Evolutionary conservation across 2,329 filamentous ascomycete genomes (phyloP).

Genomic region (Lasiodiplodia citricola): DNA sequence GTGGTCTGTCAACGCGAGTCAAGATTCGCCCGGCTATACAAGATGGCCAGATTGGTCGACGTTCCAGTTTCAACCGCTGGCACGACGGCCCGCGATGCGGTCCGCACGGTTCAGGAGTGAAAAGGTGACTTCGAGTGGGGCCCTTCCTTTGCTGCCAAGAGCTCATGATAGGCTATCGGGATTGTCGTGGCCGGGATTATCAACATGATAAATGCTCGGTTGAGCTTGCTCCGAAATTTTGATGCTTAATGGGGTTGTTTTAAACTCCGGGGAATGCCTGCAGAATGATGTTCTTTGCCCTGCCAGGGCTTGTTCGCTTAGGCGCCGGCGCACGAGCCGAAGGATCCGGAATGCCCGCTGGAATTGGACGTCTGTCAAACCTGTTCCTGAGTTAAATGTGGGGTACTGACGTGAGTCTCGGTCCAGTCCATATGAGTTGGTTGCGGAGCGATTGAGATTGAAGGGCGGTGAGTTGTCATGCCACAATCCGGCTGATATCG

Average conservation of each 20-base stretch:
- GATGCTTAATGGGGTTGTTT: neutral
- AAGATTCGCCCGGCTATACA: conserved; percentile 15
- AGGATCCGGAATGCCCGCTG: neutral
- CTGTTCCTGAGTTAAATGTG: neutral
- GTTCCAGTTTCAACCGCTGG: conserved; percentile 8
- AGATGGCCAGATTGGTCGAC: neutral
- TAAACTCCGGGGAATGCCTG: neutral
- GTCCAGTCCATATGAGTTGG: neutral
- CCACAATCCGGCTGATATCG: neutral
- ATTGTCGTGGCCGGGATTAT: neutral
- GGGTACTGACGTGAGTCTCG: neutral
- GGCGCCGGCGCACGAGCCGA: conserved; percentile 9
- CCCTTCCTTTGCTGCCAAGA: neutral
- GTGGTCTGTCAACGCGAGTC: neutral
- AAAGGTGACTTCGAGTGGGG: neutral
- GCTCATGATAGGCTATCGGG: neutral
- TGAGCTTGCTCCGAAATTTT: neutral
- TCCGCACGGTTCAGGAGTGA: conserved; percentile 1
- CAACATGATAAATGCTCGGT: neutral
- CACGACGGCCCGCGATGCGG: conserved; percentile 9
- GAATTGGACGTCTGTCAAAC: neutral
- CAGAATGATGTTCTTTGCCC: neutral
- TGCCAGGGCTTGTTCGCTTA: conserved; percentile 1
- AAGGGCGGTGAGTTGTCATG: neutral
- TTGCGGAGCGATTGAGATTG: neutral